Percentiles rank a stretch among this genome's conserved stretches.
Conservation (phyloP, 371 early-diverging fungal species). For the Mortierella sp. region DNA sequence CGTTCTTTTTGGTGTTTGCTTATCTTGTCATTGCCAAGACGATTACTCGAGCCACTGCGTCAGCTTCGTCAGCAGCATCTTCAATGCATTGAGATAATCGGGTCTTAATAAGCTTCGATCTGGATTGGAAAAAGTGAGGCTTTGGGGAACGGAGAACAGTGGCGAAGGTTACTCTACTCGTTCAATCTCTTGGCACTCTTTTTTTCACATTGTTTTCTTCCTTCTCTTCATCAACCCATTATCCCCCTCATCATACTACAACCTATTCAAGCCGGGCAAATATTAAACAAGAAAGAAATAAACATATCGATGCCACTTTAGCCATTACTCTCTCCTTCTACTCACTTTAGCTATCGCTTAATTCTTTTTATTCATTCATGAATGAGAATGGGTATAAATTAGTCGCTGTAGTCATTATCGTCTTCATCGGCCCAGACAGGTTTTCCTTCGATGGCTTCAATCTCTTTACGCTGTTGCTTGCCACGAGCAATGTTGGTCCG, state of each 20-base stretch:
- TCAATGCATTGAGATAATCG: constrained; percentile 6
- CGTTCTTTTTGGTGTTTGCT: constrained; percentile 67
- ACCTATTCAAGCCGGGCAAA: constrained; percentile 2
- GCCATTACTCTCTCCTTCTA: neutral
- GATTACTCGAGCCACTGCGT: constrained; percentile 55
- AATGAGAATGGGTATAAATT: neutral
- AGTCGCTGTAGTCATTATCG: constrained; percentile 38
- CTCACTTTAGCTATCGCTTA: neutral
- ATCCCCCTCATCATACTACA: constrained; percentile 8
- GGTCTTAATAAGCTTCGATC: neutral
- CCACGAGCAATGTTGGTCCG: constrained; percentile 54
- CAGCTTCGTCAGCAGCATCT: constrained; percentile 23
- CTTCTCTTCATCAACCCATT: constrained; percentile 9
- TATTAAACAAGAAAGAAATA: neutral
- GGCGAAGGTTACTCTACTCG: neutral
- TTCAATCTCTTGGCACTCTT: neutral
- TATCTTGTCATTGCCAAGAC: constrained; percentile 62
- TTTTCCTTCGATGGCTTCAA: constrained; percentile 53
- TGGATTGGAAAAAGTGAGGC: neutral
- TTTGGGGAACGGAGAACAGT: neutral
- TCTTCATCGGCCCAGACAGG: constrained; percentile 53
- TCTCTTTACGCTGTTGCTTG: constrained; percentile 43
- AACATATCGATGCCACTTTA: constrained; percentile 2
- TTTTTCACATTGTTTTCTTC: neutral
- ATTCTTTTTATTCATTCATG: neutral